These are phyloP conservation scores for Dillenia suffruticosa DNA, from an alignment of 164 flowering plant species.

Conservation along the genomic window DNA sequence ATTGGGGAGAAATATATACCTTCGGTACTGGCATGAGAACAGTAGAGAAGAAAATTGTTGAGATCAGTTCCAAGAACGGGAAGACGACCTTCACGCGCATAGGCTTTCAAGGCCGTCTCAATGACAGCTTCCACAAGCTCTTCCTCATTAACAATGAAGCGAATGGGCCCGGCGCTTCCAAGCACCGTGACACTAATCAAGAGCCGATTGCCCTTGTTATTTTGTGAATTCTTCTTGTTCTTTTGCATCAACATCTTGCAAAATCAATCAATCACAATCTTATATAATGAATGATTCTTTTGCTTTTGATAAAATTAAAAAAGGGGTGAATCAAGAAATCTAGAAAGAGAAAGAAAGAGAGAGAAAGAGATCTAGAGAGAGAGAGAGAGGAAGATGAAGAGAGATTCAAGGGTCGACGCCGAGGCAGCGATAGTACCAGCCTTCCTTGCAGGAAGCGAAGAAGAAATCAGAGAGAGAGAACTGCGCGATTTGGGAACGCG, in stretches of 20 bases:
- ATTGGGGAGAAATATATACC: conserved; percentile 15
- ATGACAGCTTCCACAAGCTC: conserved; percentile 50
- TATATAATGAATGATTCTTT: background rate
- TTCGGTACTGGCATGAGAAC: conserved; percentile 27
- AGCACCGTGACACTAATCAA: conserved; percentile 50
- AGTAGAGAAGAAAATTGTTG: conserved; percentile 49
- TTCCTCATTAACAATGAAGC: conserved; percentile 49
- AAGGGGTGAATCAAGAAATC: background rate
- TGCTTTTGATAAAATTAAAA: background rate
- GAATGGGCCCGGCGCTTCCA: conserved; percentile 68
- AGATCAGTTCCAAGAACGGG: conserved; percentile 60
- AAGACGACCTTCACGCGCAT: conserved; percentile 65
- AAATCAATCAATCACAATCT: conserved; percentile 2
- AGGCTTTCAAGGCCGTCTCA: conserved; percentile 48
- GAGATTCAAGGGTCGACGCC: conserved; percentile 71
- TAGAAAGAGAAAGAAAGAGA: background rate
- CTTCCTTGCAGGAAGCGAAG: conserved; percentile 58
- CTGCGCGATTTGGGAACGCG: conserved; percentile 16
- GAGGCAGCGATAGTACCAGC: conserved; percentile 96
- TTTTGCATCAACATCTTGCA: conserved; percentile 21
- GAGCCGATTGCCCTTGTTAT: conserved; percentile 28
- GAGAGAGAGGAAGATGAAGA: background rate
- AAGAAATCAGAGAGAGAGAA: conserved; percentile 10
- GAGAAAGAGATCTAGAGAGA: background rate
- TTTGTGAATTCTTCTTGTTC: conserved; percentile 26